A percentile compares a stretch with the other conserved stretches of the same genome.
Conservation (phyloP, 2,329 filamentous ascomycete genomes). For the Lasiodiplodia gonubiensis region DNA sequence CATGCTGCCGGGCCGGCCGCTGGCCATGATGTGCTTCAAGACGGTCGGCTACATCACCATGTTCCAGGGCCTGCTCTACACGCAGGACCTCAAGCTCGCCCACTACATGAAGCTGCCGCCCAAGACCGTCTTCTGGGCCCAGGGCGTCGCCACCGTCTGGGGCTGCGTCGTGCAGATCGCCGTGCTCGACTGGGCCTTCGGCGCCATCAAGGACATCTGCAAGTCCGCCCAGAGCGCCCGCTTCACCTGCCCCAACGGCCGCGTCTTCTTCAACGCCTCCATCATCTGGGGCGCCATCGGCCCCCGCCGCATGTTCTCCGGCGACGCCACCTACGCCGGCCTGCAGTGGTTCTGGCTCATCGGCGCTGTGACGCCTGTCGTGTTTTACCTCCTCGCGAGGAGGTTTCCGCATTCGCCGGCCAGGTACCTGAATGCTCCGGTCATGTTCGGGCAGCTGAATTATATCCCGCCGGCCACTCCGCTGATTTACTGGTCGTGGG, state of each 20-base stretch:
- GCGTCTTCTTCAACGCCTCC: conserved; percentile 69
- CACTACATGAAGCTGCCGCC: conserved; percentile 58
- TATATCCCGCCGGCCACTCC: conserved; percentile 59
- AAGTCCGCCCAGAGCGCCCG: conserved; percentile 44
- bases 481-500: conserved; percentile 38
- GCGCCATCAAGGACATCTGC: conserved; percentile 53
- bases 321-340: conserved; percentile 65
- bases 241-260: conserved; percentile 68
- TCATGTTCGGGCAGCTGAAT: conserved; percentile 67
- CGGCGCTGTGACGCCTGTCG: conserved; percentile 60
- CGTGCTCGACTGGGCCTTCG: conserved; percentile 34
- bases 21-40: conserved; percentile 67
- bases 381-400: conserved; percentile 58
- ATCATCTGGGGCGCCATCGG: conserved; percentile 73
- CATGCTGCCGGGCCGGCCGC: conserved; percentile 66
- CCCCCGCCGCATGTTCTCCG: conserved; percentile 62
- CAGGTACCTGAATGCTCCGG: conserved; percentile 64
- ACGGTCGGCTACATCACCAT: conserved; percentile 37
- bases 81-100: conserved; percentile 26
- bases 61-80: conserved; percentile 30
- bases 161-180: conserved; percentile 44
- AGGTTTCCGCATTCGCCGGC: conserved; percentile 59
- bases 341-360: conserved; percentile 66
- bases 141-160: conserved; percentile 56
- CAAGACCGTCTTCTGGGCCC: conserved; percentile 57